phyloP scores from a whole-genome alignment of 1,284 basidiomycete genomes.

The Fomitopsis pinicola region DNA sequence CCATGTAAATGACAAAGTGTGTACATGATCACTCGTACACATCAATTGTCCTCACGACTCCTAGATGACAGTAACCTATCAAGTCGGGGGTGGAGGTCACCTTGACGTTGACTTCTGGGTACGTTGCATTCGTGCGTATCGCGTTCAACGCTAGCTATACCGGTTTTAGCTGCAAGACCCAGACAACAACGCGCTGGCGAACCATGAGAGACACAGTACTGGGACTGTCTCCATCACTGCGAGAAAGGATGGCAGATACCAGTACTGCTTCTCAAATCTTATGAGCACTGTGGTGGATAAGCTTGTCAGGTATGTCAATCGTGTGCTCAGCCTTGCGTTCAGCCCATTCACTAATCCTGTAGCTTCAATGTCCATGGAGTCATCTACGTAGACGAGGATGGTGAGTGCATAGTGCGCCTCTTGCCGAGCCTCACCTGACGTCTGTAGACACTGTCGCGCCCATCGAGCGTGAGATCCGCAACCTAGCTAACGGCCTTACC shows the following conservation, averaged over 20 bases:
- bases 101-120: slow-evolving; percentile 98
- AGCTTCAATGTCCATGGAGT: slow-evolving; percentile 99
- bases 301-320: slow-evolving; percentile 72
- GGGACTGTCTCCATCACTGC: slow-evolving; percentile 90
- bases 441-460: slow-evolving; percentile 76
- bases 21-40: background rate
- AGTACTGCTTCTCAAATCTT: slow-evolving; percentile 98
- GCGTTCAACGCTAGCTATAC: background rate
- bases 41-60: slow-evolving; percentile 4
- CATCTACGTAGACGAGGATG: slow-evolving; percentile 87
- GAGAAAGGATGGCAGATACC: slow-evolving; percentile 80
- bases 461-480: slow-evolving; percentile 93
- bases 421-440: background rate
- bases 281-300: slow-evolving; percentile 96
- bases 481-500: slow-evolving; percentile 80
- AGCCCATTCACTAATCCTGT: background rate
- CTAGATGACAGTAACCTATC: slow-evolving; percentile 99
- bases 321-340: slow-evolving; percentile 5
- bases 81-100: slow-evolving; percentile 95
- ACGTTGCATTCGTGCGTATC: slow-evolving; percentile 21
- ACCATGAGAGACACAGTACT: slow-evolving; percentile 84
- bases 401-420: slow-evolving; percentile 33
- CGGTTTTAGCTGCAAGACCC: slow-evolving; percentile 73
- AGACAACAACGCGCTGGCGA: slow-evolving; percentile 60
- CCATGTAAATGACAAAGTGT: slow-evolving; percentile 89